Conservation (phyloP, 306 rosid genomes). For the Dryas octopetala region DNA sequence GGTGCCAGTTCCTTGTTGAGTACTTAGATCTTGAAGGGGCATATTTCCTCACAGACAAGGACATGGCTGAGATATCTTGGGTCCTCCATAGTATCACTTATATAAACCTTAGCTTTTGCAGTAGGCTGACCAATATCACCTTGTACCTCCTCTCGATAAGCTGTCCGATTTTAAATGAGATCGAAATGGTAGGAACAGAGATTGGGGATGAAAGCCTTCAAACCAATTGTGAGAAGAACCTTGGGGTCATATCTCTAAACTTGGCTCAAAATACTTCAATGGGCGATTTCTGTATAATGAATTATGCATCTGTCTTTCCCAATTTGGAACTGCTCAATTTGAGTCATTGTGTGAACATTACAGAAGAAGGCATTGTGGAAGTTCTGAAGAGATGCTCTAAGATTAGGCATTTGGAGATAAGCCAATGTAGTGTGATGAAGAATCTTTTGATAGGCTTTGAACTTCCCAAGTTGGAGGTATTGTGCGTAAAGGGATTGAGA, state of each 20-base stretch:
- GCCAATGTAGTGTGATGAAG: slow-evolving; percentile 20
- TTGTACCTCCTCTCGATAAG: slow-evolving; percentile 44
- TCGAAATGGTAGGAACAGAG: slow-evolving; percentile 45
- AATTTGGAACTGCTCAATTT: slow-evolving; percentile 51
- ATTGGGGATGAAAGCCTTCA: slow-evolving; percentile 16
- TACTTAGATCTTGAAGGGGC: slow-evolving; percentile 46
- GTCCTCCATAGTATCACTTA: slow-evolving; percentile 37
- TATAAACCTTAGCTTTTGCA: slow-evolving; percentile 47
- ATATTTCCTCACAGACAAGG: slow-evolving; percentile 38
- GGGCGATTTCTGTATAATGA: slow-evolving; percentile 20
- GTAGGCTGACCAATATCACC: slow-evolving; percentile 37
- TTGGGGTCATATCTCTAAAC: slow-evolving; percentile 40
- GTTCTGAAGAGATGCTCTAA: slow-evolving; percentile 45
- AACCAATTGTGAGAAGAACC: slow-evolving; percentile 20
- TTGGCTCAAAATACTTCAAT: slow-evolving; percentile 35
- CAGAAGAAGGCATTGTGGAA: slow-evolving; percentile 42
- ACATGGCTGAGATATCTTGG: slow-evolving; percentile 38
- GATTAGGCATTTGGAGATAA: slow-evolving; percentile 45
- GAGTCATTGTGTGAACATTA: slow-evolving; percentile 29
- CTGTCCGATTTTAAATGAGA: slow-evolving; percentile 44
- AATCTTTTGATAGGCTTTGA: slow-evolving; percentile 39
- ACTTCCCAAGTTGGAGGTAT: slow-evolving; percentile 45
- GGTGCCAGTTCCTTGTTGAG: slow-evolving; percentile 41
- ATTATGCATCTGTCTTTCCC: slow-evolving; percentile 45
- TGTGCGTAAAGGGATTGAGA: slow-evolving; percentile 35